Base-by-base conservation (phyloP, 1,139 yeast species). In the Lodderomyces beijingensis region DNA sequence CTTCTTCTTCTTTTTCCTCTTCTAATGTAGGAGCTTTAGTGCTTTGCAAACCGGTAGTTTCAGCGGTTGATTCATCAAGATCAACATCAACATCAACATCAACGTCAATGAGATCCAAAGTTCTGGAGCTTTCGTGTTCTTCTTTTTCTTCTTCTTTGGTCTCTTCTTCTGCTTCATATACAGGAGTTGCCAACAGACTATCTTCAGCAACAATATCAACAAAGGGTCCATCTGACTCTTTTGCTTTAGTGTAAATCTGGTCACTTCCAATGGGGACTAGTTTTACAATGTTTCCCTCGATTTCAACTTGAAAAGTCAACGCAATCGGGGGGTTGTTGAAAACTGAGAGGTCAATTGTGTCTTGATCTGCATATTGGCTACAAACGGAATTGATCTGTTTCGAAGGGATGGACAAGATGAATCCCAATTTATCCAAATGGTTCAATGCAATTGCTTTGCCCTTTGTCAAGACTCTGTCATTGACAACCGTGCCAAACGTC, bases 401-500 rank as follows among this genome's bases (percentile, higher is more conserved):
- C n/a, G 59, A 57, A 4, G 59, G 66, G 35, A 46, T 53, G 28
- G 55, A 45, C 28, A 64, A 45, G 27, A 65, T 56, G 28, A 65
- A 59, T 7, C 68, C 65, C 15, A 65, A 41, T 2, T 22, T 24
- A 39, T 62, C 67, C 12, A 54, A 54, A 30, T 47, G 35, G 7
- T 28, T 22, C 20, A 65, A 41, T 13, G 37, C 34, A 27, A 45
- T 35, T 46, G 51, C 45, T 11, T 33, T 32, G 9, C 43, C 44
- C 1, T 62, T 56, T 5, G 45, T 42, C 27, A 51, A 54, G 13
- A 42, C 42, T 8, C 30, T 17, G 5, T 48, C 33, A 39, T 64
- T 60, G 30, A 63, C 36, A 12, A 63, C 43, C 5, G 73, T 66
- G 1, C 74, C 74, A 46, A 65, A 67, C 19, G 68, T 64, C 4